Evolutionary conservation across 345 rosid genomes (phyloP), one percentile per base, ranked within the genome.

Genomic region (Eutrema heterophyllum): DNA sequence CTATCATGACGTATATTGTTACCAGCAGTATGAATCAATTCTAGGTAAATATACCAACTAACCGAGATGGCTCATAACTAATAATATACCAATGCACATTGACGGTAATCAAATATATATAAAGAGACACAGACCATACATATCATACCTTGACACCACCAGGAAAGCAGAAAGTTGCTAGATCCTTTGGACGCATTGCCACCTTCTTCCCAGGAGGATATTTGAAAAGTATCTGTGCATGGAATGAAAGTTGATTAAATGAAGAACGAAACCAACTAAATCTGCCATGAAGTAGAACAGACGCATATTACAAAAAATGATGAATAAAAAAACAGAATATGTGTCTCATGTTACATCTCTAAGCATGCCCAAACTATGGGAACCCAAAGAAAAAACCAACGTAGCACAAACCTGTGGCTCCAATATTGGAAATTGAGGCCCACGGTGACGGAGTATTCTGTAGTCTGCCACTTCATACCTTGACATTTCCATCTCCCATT

Each of bases 91-190:
- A 32, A 49, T 56, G 29, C 39, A 54, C 44, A 48, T 12, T 64
- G 32, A 35, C n/a, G 32, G 29, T 32, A 51, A 21, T 39, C 30
- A 7, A 13, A 27, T 16, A 29, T 7, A 24, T 40, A 70, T 18
- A 49, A 63, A 40, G 67, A 64, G 33, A 30, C 65, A 49, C 50
- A 41, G 14, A 48, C 36, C 55, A 35, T 12, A 53, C 44, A 70
- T 64, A 72, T 63, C 81, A 68, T 75, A 95, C 97, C 97, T 92
- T 84, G 79, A 92, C 88, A 71, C 97, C 97, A 78, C 82, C 93
- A 76, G 99, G 99, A 77, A 95, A 95, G 77, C 99, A 95, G 78
- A 92, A 95, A 62, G 96, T 78, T 60, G 92, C 87, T 75, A 95
- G 84, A 84, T 95, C 99, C 86, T 87, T 92, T 59, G 68, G 67